Evolutionary conservation across 371 early-diverging fungal species (phyloP).

Genomic region (Enterocytospora artemiae): DNA sequence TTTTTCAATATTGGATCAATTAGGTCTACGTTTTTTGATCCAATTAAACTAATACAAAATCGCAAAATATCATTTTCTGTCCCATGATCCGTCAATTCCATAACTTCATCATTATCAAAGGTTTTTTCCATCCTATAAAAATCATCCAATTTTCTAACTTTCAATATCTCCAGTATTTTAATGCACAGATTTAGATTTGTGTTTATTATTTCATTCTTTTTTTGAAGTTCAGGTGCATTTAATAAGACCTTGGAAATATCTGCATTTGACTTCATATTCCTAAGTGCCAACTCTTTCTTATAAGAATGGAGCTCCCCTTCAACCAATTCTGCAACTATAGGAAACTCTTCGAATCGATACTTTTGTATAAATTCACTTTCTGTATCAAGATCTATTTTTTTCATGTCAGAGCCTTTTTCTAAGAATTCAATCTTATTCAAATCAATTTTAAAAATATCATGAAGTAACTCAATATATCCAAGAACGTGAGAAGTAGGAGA

Average conservation of each 20-base stretch:
- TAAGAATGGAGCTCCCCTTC: slow-evolving; percentile 54
- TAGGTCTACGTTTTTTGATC: slow-evolving; percentile 25
- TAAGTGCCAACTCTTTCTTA: slow-evolving; percentile 56
- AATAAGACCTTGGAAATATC: slow-evolving; percentile 61
- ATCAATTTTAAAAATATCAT: slow-evolving; percentile 80
- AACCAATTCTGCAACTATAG: slow-evolving; percentile 73
- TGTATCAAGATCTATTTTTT: slow-evolving; percentile 74
- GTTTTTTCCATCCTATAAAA: slow-evolving; percentile 83
- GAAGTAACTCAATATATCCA: slow-evolving; percentile 87
- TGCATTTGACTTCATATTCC: slow-evolving; percentile 39
- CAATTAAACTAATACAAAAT: slow-evolving; percentile 31
- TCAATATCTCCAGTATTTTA: slow-evolving; percentile 72
- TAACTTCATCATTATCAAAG: slow-evolving; percentile 53
- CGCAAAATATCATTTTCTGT: slow-evolving; percentile 45
- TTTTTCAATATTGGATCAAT: slow-evolving; percentile 39
- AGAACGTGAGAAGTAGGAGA: slow-evolving; percentile 86
- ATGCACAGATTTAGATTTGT: slow-evolving; percentile 96
- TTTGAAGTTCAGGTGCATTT: slow-evolving; percentile 81
- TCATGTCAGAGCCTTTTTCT: slow-evolving; percentile 58
- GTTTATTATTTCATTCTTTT: slow-evolving; percentile 79
- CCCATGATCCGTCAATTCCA: slow-evolving; percentile 45
- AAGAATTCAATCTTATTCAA: slow-evolving; percentile 69
- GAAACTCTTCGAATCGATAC: slow-evolving; percentile 82
- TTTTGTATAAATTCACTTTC: slow-evolving; percentile 78
- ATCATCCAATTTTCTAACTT: slow-evolving; percentile 79